phyloP scores from a whole-genome alignment of 2,329 filamentous ascomycete genomes.

The Venturia carpophila region DNA sequence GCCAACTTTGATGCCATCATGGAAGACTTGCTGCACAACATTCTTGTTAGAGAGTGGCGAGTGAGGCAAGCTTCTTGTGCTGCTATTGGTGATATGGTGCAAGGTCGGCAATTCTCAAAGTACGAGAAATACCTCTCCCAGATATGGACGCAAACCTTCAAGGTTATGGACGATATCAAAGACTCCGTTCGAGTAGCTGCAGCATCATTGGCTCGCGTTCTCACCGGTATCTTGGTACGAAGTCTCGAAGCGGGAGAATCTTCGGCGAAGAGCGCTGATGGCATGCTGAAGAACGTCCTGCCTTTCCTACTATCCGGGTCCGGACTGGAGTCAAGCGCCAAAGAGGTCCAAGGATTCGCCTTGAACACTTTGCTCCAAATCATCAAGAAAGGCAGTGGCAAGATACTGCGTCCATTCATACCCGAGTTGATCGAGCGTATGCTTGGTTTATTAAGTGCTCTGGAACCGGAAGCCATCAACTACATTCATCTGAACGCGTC shows the following conservation, averaged over 20 bases:
- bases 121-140: constrained; percentile 80
- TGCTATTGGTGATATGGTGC: constrained; percentile 79
- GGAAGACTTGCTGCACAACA: constrained; percentile 74
- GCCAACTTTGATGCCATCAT: constrained; percentile 83
- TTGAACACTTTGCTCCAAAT: constrained; percentile 76
- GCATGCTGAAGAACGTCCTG: constrained; percentile 78
- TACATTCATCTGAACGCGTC: constrained; percentile 85
- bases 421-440: constrained; percentile 74
- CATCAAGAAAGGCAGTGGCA: constrained; percentile 76
- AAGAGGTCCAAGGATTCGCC: constrained; percentile 80
- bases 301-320: constrained; percentile 86
- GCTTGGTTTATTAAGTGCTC: constrained; percentile 71
- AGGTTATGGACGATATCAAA: constrained; percentile 94
- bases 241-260: constrained; percentile 72
- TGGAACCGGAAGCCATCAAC: constrained; percentile 85
- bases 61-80: constrained; percentile 87
- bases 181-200: constrained; percentile 77
- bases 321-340: constrained; percentile 77
- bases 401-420: constrained; percentile 69
- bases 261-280: constrained; percentile 56
- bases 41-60: constrained; percentile 87
- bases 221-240: constrained; percentile 79
- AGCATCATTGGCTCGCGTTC: constrained; percentile 68
- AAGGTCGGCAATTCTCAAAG: constrained; percentile 59
- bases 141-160: constrained; percentile 80